These are phyloP conservation scores for Secale cereale DNA, from an alignment of 176 grass and related monocot genomes.

Conservation along the genomic window DNA sequence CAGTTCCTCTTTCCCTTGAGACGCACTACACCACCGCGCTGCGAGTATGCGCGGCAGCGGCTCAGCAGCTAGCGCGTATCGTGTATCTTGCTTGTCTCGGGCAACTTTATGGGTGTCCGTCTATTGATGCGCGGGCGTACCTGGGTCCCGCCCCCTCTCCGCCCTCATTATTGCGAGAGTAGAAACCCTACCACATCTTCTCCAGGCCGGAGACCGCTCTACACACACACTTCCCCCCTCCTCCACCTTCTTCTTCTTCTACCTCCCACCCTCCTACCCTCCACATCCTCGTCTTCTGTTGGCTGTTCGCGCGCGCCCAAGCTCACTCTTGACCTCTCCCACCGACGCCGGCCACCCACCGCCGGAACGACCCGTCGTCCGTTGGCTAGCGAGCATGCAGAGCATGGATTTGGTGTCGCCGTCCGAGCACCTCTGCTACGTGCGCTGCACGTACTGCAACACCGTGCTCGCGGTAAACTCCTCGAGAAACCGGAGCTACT, in stretches of 20 bases:
- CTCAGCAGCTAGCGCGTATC: neutral
- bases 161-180: constrained; percentile 69
- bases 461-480: constrained; percentile 92
- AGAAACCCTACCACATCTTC: constrained; percentile 85
- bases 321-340: neutral
- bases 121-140: neutral
- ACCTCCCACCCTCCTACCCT: neutral
- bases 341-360: neutral
- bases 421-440: constrained; percentile 79
- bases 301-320: neutral
- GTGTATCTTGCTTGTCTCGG: constrained; percentile 8
- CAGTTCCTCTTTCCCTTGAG: constrained; percentile 9
- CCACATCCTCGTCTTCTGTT: neutral
- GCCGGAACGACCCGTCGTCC: neutral
- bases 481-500: constrained; percentile 37
- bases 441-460: constrained; percentile 96
- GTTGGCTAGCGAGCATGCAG: neutral
- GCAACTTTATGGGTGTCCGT: constrained; percentile 28
- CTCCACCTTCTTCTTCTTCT: constrained; percentile 13
- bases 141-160: constrained; percentile 32
- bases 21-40: neutral
- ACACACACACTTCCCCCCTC: neutral
- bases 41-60: neutral
- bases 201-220: constrained; percentile 39
- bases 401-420: constrained; percentile 79